Base-by-base conservation (phyloP, 495 filamentous ascomycete genomes). In the Barbatosphaeria neglecta region DNA sequence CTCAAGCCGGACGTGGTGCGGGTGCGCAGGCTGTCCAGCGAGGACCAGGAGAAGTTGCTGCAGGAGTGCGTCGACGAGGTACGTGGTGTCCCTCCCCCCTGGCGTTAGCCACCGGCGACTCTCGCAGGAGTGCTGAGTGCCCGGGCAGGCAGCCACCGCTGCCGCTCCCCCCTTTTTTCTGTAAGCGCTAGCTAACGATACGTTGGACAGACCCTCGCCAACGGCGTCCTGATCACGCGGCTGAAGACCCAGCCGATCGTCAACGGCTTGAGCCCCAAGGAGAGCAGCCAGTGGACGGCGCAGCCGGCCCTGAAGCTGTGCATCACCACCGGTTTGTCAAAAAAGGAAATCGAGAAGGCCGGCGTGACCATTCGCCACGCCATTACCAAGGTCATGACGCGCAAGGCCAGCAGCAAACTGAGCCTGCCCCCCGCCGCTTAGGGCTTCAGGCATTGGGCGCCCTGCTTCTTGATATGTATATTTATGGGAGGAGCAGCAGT, bases 11-110 rank as follows among this genome's bases (percentile, higher is more conserved):
- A 95, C 43, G 77, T 94, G 22, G 68, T 92, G 45, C 68, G 73
- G n/a, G 77, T 81, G 1, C 81, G 82, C 58, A 77, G 73, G 44
- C 62, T 89, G 38, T 75, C 71, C 7, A 61, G 74, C 4, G 74
- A 78, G 23, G 90, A 95, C 53, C 87, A 96, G 65, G 88, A 95
- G 62, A 74, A 77, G 47, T 52, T 97, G 39, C 66, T 99, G 50
- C 83, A 93, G 59, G 92, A 99, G 60, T 76, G 84, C 50, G 86
- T 94, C 11, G 92, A 99, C 53, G 92, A 99, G 82, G 89, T 93
- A 71, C 45, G 73, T 59, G 44, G 41, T 47, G 38, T 4, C 6
- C 19, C 8, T 43, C 11, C 16, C 3, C 8, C 7, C n/a, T 31
- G 16, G 16, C 22, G 13, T 6, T 19, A n/a, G 24, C 8, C 10